Evolutionary conservation across 768 basidiomycete species (phyloP).

Genomic region (Fomitopsis pulvina): DNA sequence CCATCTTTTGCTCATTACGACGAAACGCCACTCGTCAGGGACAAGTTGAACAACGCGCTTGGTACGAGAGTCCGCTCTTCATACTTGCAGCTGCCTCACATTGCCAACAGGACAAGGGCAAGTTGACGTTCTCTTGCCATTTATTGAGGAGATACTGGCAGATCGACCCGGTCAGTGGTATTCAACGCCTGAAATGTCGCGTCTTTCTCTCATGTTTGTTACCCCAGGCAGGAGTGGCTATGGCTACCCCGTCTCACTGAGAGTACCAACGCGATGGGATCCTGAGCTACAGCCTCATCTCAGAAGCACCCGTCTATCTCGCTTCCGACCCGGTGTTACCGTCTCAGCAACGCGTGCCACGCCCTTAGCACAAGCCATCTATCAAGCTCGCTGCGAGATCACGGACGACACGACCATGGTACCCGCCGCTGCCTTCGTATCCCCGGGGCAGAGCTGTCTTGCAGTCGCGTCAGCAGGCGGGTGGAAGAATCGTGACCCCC

Average conservation of each 20-base stretch:
- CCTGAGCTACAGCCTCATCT: slow-evolving; percentile 21
- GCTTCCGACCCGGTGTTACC: slow-evolving; percentile 24
- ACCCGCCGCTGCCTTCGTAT: slow-evolving; percentile 17
- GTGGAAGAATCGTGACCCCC: slow-evolving; percentile 29
- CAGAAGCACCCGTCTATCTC: slow-evolving; percentile 25
- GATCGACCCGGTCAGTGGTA: too few relatives aligned
- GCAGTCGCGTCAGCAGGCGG: slow-evolving; percentile 22
- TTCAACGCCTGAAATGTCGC: too few relatives aligned
- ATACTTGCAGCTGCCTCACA: too few relatives aligned
- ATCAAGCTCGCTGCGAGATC: slow-evolving; percentile 32
- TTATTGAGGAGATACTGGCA: too few relatives aligned
- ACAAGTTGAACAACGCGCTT: too few relatives aligned
- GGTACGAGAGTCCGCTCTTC: too few relatives aligned
- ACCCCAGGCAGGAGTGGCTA: background rate
- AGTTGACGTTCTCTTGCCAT: too few relatives aligned
- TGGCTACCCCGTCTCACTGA: background rate
- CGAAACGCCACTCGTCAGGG: slow-evolving; percentile 4
- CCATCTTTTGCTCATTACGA: slow-evolving; percentile 14
- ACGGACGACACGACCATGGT: slow-evolving; percentile 10
- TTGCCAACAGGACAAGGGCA: too few relatives aligned
- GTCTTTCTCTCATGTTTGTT: too few relatives aligned
- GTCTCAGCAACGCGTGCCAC: slow-evolving; percentile 12
- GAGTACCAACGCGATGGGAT: background rate
- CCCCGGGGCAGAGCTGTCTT: slow-evolving; percentile 21
- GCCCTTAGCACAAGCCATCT: slow-evolving; percentile 24